Conservation (phyloP, 306 rosid genomes). For the Lathyrus sativus region DNA sequence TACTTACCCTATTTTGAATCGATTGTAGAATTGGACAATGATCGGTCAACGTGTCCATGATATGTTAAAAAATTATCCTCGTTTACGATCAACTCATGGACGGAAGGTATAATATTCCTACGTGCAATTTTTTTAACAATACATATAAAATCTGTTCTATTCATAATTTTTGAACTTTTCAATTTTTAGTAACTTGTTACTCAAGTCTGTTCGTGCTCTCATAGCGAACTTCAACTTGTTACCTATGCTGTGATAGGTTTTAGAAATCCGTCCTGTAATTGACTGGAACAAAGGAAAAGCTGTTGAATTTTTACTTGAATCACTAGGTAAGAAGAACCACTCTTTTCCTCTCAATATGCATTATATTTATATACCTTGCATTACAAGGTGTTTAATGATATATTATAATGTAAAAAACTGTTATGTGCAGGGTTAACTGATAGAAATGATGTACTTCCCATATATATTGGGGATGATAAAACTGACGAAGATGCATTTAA, state of each 20-base stretch:
- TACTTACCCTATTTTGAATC: slow-evolving; percentile 14
- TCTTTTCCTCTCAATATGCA: neutral
- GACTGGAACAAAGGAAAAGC: slow-evolving; percentile 99
- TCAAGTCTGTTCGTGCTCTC: neutral
- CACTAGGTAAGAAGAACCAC: slow-evolving; percentile 58
- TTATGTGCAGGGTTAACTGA: slow-evolving; percentile 57
- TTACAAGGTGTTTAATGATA: neutral
- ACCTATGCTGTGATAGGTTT: slow-evolving; percentile 56
- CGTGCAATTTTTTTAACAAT: neutral
- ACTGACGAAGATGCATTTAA: slow-evolving; percentile 95
- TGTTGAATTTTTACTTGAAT: slow-evolving; percentile 86
- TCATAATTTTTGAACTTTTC: neutral
- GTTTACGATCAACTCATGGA: slow-evolving; percentile 82
- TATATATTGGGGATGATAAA: slow-evolving; percentile 86
- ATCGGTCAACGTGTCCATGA: slow-evolving; percentile 89
- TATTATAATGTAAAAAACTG: slow-evolving; percentile 5
- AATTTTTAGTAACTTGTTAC: neutral
- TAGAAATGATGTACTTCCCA: slow-evolving; percentile 69
- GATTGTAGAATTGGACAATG: slow-evolving; percentile 73
- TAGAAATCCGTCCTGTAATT: slow-evolving; percentile 92
- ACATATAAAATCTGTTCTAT: slow-evolving; percentile 12
- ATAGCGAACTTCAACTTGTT: neutral
- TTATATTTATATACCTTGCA: neutral
- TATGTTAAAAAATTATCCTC: slow-evolving; percentile 70
- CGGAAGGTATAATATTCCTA: slow-evolving; percentile 61